Conservation (phyloP, 106 monocot genomes). For the Acorus calamus region DNA sequence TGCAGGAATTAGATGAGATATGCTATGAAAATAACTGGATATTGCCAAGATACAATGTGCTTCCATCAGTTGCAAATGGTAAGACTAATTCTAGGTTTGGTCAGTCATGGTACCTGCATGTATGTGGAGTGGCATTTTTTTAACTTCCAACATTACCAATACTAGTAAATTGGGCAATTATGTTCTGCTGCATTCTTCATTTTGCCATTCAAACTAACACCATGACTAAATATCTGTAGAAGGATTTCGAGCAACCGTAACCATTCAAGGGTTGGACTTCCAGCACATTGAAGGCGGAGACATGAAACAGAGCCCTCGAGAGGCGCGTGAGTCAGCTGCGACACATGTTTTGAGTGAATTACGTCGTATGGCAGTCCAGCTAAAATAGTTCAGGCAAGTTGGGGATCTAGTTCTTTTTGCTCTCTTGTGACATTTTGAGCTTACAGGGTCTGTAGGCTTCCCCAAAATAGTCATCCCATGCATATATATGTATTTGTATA, state of each 20-base stretch:
- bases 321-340: slow-evolving; percentile 27
- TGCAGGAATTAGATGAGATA: slow-evolving; percentile 48
- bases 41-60: slow-evolving; percentile 38
- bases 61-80: slow-evolving; percentile 26
- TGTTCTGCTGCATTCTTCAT: too few relatives aligned
- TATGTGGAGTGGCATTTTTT: too few relatives aligned
- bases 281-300: slow-evolving; percentile 10
- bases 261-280: slow-evolving; percentile 18
- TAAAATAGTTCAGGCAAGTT: too few relatives aligned
- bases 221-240: slow-evolving; percentile 2
- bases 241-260: slow-evolving; percentile 14
- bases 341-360: slow-evolving; percentile 11
- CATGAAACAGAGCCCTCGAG: slow-evolving; percentile 4
- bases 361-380: slow-evolving; percentile 13
- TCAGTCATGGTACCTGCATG: too few relatives aligned
- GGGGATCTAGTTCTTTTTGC: too few relatives aligned
- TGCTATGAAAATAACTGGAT: slow-evolving; percentile 35
- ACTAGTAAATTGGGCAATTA: too few relatives aligned
- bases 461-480: too few relatives aligned
- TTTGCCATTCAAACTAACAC: too few relatives aligned
- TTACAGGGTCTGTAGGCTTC: too few relatives aligned
- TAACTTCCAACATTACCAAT: too few relatives aligned
- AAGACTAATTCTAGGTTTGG: neutral
- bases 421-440: too few relatives aligned
- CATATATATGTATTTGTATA: too few relatives aligned